These are phyloP conservation scores for Xylaria sp. DNA, from an alignment of 2,329 filamentous ascomycete species.

Conservation along the genomic window DNA sequence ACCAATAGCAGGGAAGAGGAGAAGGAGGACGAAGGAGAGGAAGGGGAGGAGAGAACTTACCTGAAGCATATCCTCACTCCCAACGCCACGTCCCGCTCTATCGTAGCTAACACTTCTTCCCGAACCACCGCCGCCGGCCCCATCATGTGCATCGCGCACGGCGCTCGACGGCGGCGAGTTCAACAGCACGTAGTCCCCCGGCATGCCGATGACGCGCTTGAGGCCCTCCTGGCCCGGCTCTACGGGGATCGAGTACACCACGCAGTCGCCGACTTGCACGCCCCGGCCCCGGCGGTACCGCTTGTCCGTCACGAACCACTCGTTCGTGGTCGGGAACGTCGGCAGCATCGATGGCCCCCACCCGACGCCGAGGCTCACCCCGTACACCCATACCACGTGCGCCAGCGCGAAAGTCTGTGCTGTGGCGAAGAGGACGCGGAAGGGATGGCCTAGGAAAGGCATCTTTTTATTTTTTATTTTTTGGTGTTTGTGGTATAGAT, in stretches of 20 bases:
- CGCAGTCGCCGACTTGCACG: constrained; percentile 81
- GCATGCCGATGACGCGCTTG: constrained; percentile 83
- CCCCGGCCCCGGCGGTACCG: constrained; percentile 74
- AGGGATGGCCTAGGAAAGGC: constrained; percentile 47
- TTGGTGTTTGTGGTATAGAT: background rate
- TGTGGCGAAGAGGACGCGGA: constrained; percentile 57
- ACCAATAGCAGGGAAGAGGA: background rate
- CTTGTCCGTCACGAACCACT: constrained; percentile 75
- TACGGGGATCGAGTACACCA: constrained; percentile 80
- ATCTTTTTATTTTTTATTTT: constrained; percentile 14
- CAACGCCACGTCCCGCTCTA: constrained; percentile 27
- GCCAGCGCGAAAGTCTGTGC: constrained; percentile 58
- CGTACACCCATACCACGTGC: constrained; percentile 69
- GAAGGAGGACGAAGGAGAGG: background rate
- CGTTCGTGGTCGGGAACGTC: constrained; percentile 74
- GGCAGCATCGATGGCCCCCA: constrained; percentile 89
- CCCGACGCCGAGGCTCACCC: constrained; percentile 67
- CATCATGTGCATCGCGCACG: background rate
- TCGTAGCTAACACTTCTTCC: constrained; percentile 36
- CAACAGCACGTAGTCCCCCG: constrained; percentile 78
- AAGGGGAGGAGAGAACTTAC: constrained; percentile 53
- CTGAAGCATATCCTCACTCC: constrained; percentile 68
- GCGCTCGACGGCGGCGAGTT: constrained; percentile 60
- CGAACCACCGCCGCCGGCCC: background rate
- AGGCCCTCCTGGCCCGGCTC: constrained; percentile 69